These are phyloP conservation scores for Adansonia digitata DNA, from an alignment of 345 rosid species.

Conservation along the genomic window DNA sequence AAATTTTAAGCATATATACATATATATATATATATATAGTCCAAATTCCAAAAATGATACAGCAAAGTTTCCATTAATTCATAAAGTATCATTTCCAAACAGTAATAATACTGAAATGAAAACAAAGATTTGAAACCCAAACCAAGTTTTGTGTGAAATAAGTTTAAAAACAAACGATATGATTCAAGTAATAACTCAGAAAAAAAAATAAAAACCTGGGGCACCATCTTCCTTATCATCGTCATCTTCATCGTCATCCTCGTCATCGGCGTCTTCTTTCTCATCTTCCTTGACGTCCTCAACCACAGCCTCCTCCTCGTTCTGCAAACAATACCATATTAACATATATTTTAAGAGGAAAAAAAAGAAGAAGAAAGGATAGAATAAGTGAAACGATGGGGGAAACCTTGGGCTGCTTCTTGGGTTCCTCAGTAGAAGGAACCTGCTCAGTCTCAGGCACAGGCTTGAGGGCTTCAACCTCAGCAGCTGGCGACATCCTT, in stretches of 20 bases:
- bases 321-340: slow-evolving; percentile 14
- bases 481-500: slow-evolving; percentile 60
- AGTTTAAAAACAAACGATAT: neutral
- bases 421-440: slow-evolving; percentile 30
- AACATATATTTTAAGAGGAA: neutral
- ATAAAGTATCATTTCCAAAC: neutral
- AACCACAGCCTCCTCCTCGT: slow-evolving; percentile 30
- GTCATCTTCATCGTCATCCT: slow-evolving; percentile 68
- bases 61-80: neutral
- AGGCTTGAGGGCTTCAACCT: slow-evolving; percentile 38
- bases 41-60: neutral
- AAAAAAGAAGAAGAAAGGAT: neutral
- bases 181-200: neutral
- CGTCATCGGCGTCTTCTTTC: slow-evolving; percentile 67
- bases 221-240: slow-evolving; percentile 57
- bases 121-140: neutral
- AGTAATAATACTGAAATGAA: neutral
- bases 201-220: slow-evolving; percentile 32
- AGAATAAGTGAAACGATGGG: neutral
- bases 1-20: neutral
- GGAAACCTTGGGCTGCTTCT: slow-evolving; percentile 36
- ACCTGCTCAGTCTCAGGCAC: slow-evolving; percentile 26
- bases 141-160: neutral
- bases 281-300: slow-evolving; percentile 60
- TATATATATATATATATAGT: no score